Base-by-base conservation (phyloP, 73 alveolate species). In the Paramecium pentaurelia region DNA sequence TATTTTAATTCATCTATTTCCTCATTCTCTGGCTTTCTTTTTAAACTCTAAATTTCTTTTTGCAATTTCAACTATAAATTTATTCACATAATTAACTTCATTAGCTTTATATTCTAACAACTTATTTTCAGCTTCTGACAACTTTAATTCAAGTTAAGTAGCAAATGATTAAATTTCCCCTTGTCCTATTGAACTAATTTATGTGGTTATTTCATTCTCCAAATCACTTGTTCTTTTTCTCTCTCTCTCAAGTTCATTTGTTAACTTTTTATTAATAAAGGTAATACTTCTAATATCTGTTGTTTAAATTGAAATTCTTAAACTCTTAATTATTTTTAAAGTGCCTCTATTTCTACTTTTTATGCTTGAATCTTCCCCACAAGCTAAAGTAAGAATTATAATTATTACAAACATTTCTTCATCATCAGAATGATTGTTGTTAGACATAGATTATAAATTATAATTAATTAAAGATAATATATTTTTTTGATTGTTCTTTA, bases 401-500 rank as follows among this genome's bases (percentile, higher is more conserved):
- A 73, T 37, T 37, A 20, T 36, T 73, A 73, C 87, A 37, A 73
- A 40, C 87, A 73, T 73, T 18, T 73, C 87, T 18, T 73, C 87
- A 34, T 73, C 87, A 73, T 73, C 87, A 16, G 87, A 73, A 64
- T 64, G 84, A 64, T 64, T 64, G 84, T 16, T 64, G 84, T 64
- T 64, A 54, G 70, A 54, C 70, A 54, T 54, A 54, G 34, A 22
- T 1, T 54, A 22, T 18, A 54, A 18, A 54, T 54, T 54, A 4
- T 54, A 4, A 54, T 18, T 54, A 18, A n/a, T 54, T 54, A 54
- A 54, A 54, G 16, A n/a, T 4, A 6, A 54, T 18, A 16, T 18
- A 18, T 25, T 54, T 18, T 51, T 54, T n/a, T 3, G 0, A 54
- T 18, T 54, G 14, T 54, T 16, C 70, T 54, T 54, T 54, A 0